Base-by-base conservation (phyloP, 192 early-diverging fungal genomes). In the Phlyctochytrium planicorne region DNA sequence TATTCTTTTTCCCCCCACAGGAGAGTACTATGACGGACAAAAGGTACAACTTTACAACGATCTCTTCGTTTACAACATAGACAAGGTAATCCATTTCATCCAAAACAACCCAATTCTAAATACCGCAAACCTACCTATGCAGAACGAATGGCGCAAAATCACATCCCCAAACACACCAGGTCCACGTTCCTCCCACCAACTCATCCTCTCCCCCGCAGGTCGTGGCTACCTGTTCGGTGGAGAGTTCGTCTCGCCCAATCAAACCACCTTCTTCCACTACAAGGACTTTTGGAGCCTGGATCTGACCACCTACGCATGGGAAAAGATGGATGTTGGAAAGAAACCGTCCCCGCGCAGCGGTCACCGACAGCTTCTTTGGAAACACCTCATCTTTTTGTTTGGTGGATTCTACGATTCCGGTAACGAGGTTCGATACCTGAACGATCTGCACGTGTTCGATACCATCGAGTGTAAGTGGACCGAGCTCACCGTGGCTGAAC, bases 221-320 rank as follows among this genome's bases (percentile, higher is more conserved):
- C 78, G 79, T 1, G 69, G 87, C 53, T 87, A 88, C 63, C 72
- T 90, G 32, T 90, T 89, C 67, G 88, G 87, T 56, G 87, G 82
- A 1, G 86, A 88, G 68, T 88, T 87, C 70, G 80, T 82, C 0
- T 78, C 75, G 23, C 81, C 84, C 29, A 89, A 84, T 53, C 88
- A 88, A 60, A 85, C 84, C 3, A 82, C 77, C 59, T 90, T 88
- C 70, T 89, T 86, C 57, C 87, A 88, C 63, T 83, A 78, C 70
- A 80, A 89, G 76, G 90, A 91, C 64, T 89, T 89, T 59, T 91
- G 90, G 90, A 75, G 72, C 16, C 73, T 91, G 59, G 87, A 90
- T 68, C 71, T 88, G 59, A 88, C 88, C 36, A 84, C 83, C 23
- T 83, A 78, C 34, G 67, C 67, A 3, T 91, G 90, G 90, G 88